Percentiles rank a stretch among this genome's conserved stretches.
These are phyloP conservation scores for Ustilago cynodontis DNA, from an alignment of 1,284 basidiomycete species.

Conservation along the genomic window DNA sequence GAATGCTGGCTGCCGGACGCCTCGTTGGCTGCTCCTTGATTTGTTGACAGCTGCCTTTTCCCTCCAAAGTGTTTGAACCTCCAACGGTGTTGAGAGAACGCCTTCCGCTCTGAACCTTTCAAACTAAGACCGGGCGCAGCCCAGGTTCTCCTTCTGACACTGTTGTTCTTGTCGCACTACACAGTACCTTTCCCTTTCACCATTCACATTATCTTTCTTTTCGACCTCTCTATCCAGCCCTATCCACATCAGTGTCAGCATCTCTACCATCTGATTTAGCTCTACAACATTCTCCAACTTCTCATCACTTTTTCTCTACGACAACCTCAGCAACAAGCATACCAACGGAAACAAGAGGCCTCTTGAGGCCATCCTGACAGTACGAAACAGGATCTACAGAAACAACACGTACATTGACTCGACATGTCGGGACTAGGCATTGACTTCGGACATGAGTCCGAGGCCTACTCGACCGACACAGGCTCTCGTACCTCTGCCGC, in stretches of 20 bases:
- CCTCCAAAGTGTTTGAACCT: not conserved
- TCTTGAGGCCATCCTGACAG: constrained; percentile 6
- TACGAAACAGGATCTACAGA: constrained; percentile 2
- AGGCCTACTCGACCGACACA: constrained; percentile 34
- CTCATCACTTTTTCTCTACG: not conserved
- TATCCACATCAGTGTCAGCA: not conserved
- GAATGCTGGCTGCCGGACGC: not conserved
- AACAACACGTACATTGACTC: not conserved
- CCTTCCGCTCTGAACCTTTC: not conserved
- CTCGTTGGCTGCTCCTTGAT: not conserved
- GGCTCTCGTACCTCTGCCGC: constrained; percentile 19
- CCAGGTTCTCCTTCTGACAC: not conserved
- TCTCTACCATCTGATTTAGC: not conserved
- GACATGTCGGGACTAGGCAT: constrained; percentile 65
- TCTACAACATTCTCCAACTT: not conserved
- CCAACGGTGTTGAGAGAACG: not conserved
- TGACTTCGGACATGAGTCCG: constrained; percentile 57
- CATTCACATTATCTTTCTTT: no score
- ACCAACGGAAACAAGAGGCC: not conserved
- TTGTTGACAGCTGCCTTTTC: no score
- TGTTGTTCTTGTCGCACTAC: not conserved
- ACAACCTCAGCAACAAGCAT: not conserved
- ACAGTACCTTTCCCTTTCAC: not conserved
- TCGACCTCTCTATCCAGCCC: no score
- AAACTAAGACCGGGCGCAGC: not conserved